Evolutionary conservation across 345 rosid genomes (phyloP).

Genomic region (Eucalyptus lansdowneana): DNA sequence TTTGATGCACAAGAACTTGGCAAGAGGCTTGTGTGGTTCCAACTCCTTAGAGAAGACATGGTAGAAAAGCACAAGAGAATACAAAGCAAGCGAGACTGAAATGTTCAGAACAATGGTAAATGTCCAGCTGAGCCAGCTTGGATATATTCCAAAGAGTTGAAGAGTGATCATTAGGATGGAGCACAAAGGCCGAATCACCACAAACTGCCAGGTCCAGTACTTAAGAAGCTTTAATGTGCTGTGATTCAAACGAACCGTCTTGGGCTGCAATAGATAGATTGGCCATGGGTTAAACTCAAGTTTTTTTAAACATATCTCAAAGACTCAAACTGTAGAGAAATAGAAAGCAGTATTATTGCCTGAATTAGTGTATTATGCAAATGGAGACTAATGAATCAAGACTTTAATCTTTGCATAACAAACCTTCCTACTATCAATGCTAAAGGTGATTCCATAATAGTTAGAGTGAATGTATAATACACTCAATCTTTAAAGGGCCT

Average conservation of each 20-base stretch:
- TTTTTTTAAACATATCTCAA: neutral
- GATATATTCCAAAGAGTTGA: conserved; percentile 53
- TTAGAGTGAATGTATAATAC: neutral
- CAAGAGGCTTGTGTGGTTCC: conserved; percentile 86
- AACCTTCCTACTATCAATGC: neutral
- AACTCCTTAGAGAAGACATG: conserved; percentile 92
- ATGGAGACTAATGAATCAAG: neutral
- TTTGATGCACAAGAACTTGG: conserved; percentile 94
- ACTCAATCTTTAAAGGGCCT: neutral
- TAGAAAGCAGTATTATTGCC: neutral
- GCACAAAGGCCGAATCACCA: conserved; percentile 69
- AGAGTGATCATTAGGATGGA: conserved; percentile 79
- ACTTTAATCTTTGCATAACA: neutral
- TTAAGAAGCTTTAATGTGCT: conserved; percentile 66
- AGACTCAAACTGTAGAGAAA: neutral
- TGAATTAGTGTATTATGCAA: neutral
- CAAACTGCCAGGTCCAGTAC: conserved; percentile 98
- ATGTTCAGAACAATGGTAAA: conserved; percentile 73
- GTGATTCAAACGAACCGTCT: conserved; percentile 54
- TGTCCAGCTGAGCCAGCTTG: conserved; percentile 96
- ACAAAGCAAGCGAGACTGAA: conserved; percentile 86
- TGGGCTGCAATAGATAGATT: conserved; percentile 44
- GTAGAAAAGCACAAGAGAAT: conserved; percentile 76
- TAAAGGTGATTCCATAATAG: neutral
- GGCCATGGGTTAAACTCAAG: neutral